These are phyloP conservation scores for Auxenochlorella pyrenoidosa DNA, from an alignment of 139 green algal genomes.

Conservation along the genomic window DNA sequence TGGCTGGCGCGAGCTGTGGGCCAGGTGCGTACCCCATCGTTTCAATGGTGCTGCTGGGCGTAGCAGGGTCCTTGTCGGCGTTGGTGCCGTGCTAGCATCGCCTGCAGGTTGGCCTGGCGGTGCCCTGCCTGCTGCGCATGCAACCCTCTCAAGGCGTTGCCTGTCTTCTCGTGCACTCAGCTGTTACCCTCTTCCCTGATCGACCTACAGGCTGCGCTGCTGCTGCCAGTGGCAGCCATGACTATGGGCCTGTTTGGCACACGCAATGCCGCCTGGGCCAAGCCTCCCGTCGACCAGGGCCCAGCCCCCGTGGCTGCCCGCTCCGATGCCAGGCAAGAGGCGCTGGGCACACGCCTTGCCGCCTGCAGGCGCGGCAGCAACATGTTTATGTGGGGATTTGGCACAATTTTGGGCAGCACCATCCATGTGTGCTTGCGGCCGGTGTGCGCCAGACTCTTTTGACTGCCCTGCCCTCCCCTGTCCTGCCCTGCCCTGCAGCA, in stretches of 20 bases:
- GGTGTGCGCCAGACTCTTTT: too few relatives aligned
- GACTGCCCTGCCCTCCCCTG: too few relatives aligned
- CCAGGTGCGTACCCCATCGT: background rate
- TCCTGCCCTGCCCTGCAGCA: background rate
- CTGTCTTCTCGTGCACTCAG: too few relatives aligned
- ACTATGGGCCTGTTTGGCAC: background rate
- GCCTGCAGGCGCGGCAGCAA: background rate
- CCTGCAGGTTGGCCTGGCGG: too few relatives aligned
- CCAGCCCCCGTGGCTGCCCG: background rate
- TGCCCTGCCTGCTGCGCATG: too few relatives aligned
- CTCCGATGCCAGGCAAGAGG: constrained; percentile 3
- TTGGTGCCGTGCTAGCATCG: too few relatives aligned
- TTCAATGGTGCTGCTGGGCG: background rate
- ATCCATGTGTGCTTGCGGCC: too few relatives aligned
- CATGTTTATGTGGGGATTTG: too few relatives aligned
- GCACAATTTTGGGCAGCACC: too few relatives aligned
- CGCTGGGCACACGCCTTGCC: too few relatives aligned
- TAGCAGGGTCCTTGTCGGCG: too few relatives aligned
- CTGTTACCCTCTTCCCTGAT: background rate
- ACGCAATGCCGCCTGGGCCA: constrained; percentile 4
- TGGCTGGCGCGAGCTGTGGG: constrained; percentile 1
- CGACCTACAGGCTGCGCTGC: constrained; percentile 14
- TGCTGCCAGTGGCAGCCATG: constrained; percentile 4
- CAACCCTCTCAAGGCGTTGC: background rate
- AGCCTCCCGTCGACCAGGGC: background rate